A percentile compares a stretch with the other conserved stretches of the same genome.
phyloP scores from a whole-genome alignment of 768 basidiomycete genomes.

The Boletus vinaceobasis region DNA sequence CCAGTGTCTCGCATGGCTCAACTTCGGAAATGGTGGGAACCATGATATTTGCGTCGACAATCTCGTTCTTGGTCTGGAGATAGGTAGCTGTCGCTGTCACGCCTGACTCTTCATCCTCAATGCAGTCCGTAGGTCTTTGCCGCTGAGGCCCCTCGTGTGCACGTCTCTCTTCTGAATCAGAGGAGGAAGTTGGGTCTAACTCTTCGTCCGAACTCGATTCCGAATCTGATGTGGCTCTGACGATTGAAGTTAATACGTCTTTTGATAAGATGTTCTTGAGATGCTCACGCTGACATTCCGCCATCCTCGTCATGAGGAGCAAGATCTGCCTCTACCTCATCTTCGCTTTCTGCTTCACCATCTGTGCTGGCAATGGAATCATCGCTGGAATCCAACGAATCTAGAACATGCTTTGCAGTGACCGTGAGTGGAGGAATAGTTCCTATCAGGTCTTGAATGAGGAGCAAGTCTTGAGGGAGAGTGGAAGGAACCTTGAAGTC shows the following conservation, averaged over 20 bases:
- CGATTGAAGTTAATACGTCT: slow-evolving; percentile 18
- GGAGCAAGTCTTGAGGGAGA: slow-evolving; percentile 69
- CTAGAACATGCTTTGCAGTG: neutral
- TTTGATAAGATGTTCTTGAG: neutral
- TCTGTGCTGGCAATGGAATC: slow-evolving; percentile 53
- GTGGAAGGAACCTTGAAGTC: slow-evolving; percentile 58
- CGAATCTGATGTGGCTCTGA: slow-evolving; percentile 31
- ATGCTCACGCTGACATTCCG: slow-evolving; percentile 20
- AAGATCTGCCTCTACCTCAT: slow-evolving; percentile 69
- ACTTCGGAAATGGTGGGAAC: slow-evolving; percentile 66
- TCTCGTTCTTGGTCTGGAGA: slow-evolving; percentile 69
- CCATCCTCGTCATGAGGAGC: slow-evolving; percentile 42
- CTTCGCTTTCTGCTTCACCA: slow-evolving; percentile 57
- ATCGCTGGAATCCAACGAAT: slow-evolving; percentile 31
- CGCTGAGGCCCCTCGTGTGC: slow-evolving; percentile 1
- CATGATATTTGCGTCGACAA: slow-evolving; percentile 52
- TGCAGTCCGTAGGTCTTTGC: slow-evolving; percentile 19
- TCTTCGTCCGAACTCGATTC: slow-evolving; percentile 39
- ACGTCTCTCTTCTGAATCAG: slow-evolving; percentile 20
- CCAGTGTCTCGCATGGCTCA: slow-evolving; percentile 59
- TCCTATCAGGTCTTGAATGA: slow-evolving; percentile 67
- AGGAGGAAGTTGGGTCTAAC: slow-evolving; percentile 17
- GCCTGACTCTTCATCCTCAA: slow-evolving; percentile 54
- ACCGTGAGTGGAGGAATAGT: slow-evolving; percentile 9
- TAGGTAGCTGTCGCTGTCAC: slow-evolving; percentile 40